These are phyloP conservation scores for Psilocybe subaeruginosa DNA, from an alignment of 768 basidiomycete species.

Conservation along the genomic window DNA sequence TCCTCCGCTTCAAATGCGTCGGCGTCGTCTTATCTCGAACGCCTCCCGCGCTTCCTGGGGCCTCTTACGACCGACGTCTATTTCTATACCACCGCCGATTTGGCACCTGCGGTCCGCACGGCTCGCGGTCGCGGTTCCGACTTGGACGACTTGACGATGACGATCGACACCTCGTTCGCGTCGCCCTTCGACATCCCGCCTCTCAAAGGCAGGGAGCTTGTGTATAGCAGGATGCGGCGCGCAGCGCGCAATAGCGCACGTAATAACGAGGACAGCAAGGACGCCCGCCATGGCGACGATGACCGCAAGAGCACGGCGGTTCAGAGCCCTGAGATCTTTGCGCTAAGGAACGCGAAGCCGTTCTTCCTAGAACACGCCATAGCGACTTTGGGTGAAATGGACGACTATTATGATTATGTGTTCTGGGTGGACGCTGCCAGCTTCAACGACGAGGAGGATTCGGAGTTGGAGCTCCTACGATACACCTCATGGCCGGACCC, in stretches of 20 bases:
- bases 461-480: too few relatives aligned
- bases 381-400: slow-evolving; percentile 20
- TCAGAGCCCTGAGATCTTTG: slow-evolving; percentile 52
- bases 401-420: slow-evolving; percentile 47
- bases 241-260: too few relatives aligned
- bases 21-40: background rate
- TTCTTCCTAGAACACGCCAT: slow-evolving; percentile 52
- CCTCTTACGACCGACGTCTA: slow-evolving; percentile 52
- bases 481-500: slow-evolving; percentile 52
- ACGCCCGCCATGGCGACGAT: slow-evolving; percentile 26
- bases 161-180: slow-evolving; percentile 46
- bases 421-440: slow-evolving; percentile 64
- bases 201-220: slow-evolving; percentile 31
- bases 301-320: background rate
- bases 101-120: slow-evolving; percentile 33
- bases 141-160: slow-evolving; percentile 29
- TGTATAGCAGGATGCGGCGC: slow-evolving; percentile 39
- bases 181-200: slow-evolving; percentile 54
- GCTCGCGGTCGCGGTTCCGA: slow-evolving; percentile 25
- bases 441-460: slow-evolving; percentile 43
- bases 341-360: slow-evolving; percentile 55
- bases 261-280: too few relatives aligned
- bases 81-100: slow-evolving; percentile 50
- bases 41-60: slow-evolving; percentile 23
- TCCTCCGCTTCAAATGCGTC: background rate